Evolutionary conservation across 2,329 filamentous ascomycete species (phyloP).

Genomic region (Penicillium sp.): DNA sequence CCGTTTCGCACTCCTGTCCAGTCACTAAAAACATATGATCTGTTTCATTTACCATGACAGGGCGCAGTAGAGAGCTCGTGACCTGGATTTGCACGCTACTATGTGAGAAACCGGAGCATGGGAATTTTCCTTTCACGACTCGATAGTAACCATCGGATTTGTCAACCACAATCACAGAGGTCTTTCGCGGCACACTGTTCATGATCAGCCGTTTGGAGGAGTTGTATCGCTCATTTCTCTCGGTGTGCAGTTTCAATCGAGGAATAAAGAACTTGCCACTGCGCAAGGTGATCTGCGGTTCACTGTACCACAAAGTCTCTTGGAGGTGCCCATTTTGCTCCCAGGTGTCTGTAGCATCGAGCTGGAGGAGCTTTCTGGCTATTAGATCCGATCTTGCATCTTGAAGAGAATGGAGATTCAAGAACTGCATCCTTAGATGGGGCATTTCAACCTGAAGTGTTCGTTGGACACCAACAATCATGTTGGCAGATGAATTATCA

Average conservation of each 20-base stretch:
- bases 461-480: constrained; percentile 23
- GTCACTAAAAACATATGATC: constrained; percentile 14
- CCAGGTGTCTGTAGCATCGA: constrained; percentile 17
- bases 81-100: constrained; percentile 10
- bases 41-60: constrained; percentile 7
- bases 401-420: constrained; percentile 13
- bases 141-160: constrained; percentile 8
- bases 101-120: not conserved
- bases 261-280: constrained; percentile 29
- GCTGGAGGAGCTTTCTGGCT: constrained; percentile 15
- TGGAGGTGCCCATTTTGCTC: constrained; percentile 9
- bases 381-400: constrained; percentile 6
- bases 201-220: constrained; percentile 21
- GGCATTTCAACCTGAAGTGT: constrained; percentile 22
- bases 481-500: constrained; percentile 21
- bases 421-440: constrained; percentile 20
- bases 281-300: constrained; percentile 29
- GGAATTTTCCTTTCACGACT: constrained; percentile 5
- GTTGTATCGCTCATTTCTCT: constrained; percentile 26
- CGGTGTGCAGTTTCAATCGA: constrained; percentile 21
- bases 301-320: constrained; percentile 29
- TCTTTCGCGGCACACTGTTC: constrained; percentile 8
- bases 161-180: constrained; percentile 4
- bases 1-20: constrained; percentile 4
- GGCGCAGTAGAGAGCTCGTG: constrained; percentile 12